A percentile compares a stretch with the other conserved stretches of the same genome.
Evolutionary conservation across 768 basidiomycete genomes (phyloP).

Genomic region (Termitomyces titanicus): DNA sequence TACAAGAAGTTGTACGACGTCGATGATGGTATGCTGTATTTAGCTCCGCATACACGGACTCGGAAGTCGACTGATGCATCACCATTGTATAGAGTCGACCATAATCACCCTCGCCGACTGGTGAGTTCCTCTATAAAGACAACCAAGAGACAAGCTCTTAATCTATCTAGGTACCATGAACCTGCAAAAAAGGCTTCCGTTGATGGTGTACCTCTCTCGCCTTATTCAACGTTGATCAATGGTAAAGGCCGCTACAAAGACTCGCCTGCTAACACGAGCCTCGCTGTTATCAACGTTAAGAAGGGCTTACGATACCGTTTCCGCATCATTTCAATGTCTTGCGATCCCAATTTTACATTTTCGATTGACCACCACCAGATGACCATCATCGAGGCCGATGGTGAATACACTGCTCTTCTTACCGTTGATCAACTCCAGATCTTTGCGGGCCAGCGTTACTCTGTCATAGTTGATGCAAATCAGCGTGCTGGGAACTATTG

Average conservation of each 20-base stretch:
- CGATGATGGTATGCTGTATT: conserved; percentile 12
- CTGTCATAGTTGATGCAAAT: conserved; percentile 39
- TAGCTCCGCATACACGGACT: neutral
- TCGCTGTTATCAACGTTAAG: neutral
- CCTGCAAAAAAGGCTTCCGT: neutral
- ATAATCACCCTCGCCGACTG: conserved; percentile 39
- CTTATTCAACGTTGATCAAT: conserved; percentile 28
- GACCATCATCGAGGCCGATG: conserved; percentile 54
- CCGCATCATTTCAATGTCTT: conserved; percentile 32
- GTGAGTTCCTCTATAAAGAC: conserved; percentile 16
- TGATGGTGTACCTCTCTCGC: neutral
- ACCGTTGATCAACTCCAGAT: conserved; percentile 42
- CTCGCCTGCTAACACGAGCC: conserved; percentile 14
- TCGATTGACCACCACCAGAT: conserved; percentile 42
- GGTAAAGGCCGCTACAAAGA: conserved; percentile 34
- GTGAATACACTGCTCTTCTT: conserved; percentile 36
- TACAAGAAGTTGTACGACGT: conserved; percentile 23
- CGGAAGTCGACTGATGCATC: neutral
- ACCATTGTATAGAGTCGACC: conserved; percentile 29
- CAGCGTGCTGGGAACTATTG: conserved; percentile 51
- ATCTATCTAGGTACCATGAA: conserved; percentile 2
- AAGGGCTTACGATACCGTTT: conserved; percentile 27
- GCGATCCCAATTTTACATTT: conserved; percentile 36
- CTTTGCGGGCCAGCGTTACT: conserved; percentile 24
- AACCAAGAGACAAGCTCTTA: neutral